Evolutionary conservation across 1,139 yeast genomes (phyloP).

Genomic region (Pichia sp.): DNA sequence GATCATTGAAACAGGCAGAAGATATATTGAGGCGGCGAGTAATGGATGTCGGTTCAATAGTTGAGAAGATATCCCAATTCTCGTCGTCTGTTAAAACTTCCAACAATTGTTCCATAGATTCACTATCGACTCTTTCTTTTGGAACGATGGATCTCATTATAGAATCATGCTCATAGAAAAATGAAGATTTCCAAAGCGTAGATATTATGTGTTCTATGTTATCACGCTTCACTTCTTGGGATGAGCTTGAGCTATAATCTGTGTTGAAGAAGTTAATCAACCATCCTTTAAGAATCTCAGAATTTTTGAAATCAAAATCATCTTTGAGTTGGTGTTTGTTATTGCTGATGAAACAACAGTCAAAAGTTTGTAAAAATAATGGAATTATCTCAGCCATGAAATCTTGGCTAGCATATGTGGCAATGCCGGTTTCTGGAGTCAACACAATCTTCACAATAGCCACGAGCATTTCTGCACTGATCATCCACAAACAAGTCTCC

Average conservation of each 20-base stretch:
- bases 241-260: constrained; percentile 3
- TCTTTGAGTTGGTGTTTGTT: constrained; percentile 34
- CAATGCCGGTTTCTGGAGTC: constrained; percentile 17
- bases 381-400: constrained; percentile 42
- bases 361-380: constrained; percentile 36
- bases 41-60: constrained; percentile 35
- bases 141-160: constrained; percentile 26
- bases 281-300: constrained; percentile 34
- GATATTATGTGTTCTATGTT: constrained; percentile 38
- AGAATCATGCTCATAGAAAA: constrained; percentile 42
- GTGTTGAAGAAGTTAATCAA: constrained; percentile 35
- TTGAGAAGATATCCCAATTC: constrained; percentile 38
- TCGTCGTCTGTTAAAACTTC: constrained; percentile 26
- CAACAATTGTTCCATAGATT: background rate
- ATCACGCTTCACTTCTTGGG: constrained; percentile 2
- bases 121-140: constrained; percentile 22
- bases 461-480: constrained; percentile 30
- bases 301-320: constrained; percentile 41
- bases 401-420: no score
- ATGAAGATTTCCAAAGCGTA: constrained; percentile 42
- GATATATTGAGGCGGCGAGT: constrained; percentile 37
- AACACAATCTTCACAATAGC: constrained; percentile 23
- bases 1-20: constrained; percentile 40
- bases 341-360: constrained; percentile 32
- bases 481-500: constrained; percentile 35